phyloP scores from a whole-genome alignment of 176 grass and related monocot species.

The Triticum monococcum region DNA sequence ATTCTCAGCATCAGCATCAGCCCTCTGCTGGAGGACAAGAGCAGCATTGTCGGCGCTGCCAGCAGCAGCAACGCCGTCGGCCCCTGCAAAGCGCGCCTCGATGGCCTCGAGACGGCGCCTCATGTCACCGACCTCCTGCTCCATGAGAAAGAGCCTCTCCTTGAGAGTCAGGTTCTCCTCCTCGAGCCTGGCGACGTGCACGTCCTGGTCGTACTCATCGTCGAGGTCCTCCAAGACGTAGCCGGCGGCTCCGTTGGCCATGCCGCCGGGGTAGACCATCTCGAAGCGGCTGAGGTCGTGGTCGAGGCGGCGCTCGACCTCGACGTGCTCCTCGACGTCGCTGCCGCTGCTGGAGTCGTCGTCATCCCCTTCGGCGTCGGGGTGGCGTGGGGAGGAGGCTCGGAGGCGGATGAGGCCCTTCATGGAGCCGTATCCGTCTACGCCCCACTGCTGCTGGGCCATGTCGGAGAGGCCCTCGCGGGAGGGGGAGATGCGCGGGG shows the following conservation, averaged over 20 bases:
- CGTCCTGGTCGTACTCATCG: constrained; percentile 59
- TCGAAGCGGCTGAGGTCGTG: constrained; percentile 94
- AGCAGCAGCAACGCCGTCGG: neutral
- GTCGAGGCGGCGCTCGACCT: constrained; percentile 87
- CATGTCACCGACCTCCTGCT: constrained; percentile 79
- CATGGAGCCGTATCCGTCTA: constrained; percentile 93
- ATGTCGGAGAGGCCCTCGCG: constrained; percentile 86
- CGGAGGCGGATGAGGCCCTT: constrained; percentile 92
- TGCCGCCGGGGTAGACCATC: constrained; percentile 70
- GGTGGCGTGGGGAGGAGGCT: constrained; percentile 23
- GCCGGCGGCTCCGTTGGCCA: constrained; percentile 1
- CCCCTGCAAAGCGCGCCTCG: constrained; percentile 28
- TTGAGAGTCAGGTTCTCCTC: constrained; percentile 88
- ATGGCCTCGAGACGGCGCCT: constrained; percentile 48
- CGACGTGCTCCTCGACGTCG: constrained; percentile 82
- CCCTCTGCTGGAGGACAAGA: neutral
- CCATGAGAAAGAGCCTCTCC: constrained; percentile 92
- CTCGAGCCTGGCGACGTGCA: constrained; percentile 59
- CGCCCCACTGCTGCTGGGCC: constrained; percentile 90
- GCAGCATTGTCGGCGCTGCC: constrained; percentile 18
- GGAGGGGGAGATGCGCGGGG: constrained; percentile 73
- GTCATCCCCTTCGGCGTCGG: constrained; percentile 21
- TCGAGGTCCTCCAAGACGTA: constrained; percentile 41
- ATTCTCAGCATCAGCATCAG: neutral
- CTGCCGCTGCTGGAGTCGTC: constrained; percentile 69